phyloP scores from a whole-genome alignment of 257 asterid species.

The Asclepias syriaca region DNA sequence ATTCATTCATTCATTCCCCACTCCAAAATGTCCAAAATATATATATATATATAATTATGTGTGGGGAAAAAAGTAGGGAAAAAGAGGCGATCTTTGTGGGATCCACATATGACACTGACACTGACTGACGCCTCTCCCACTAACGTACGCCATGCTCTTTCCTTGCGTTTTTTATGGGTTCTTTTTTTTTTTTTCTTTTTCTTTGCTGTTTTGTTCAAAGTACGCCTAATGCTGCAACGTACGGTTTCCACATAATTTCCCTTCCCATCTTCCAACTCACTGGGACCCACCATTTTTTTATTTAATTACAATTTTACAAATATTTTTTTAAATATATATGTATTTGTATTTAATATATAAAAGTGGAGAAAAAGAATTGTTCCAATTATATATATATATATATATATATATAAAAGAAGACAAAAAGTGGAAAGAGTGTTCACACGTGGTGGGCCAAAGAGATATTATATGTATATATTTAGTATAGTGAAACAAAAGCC shows the following conservation, averaged over 20 bases:
- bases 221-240: conserved; percentile 6
- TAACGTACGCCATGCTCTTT: conserved; percentile 19
- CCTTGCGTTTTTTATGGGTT: conserved; percentile 13
- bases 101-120: not conserved
- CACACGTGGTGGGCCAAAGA: conserved; percentile 22
- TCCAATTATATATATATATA: no score
- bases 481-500: not conserved
- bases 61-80: not conserved
- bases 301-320: no score
- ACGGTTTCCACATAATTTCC: conserved; percentile 10
- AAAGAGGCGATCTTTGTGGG: conserved; percentile 12
- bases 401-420: no score
- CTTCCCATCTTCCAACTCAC: no score
- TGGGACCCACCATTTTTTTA: no score
- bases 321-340: no score
- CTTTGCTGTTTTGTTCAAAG: not conserved
- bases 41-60: not conserved
- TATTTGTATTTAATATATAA: no score
- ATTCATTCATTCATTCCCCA: not conserved
- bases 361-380: no score
- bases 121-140: not conserved
- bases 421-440: not conserved
- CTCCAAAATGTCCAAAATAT: not conserved
- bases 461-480: no score
- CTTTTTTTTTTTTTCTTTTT: not conserved